Conservation (phyloP, 176 grass and related monocot genomes). For the Olyra latifolia region DNA sequence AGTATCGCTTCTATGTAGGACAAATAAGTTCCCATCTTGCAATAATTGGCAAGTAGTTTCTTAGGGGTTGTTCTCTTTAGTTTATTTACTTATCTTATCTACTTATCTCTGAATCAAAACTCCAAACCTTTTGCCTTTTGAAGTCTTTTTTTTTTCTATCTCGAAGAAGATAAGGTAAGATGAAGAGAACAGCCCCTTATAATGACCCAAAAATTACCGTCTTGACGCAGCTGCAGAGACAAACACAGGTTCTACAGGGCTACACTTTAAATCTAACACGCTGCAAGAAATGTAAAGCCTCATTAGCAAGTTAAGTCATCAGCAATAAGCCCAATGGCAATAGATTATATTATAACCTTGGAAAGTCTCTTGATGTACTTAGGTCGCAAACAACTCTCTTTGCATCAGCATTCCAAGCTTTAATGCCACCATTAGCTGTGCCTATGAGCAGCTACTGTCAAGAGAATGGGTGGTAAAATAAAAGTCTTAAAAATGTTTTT, state of each 20-base stretch:
- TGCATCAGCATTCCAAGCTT: slow-evolving; percentile 99
- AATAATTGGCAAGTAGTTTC: slow-evolving; percentile 17
- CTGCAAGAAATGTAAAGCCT: slow-evolving; percentile 54
- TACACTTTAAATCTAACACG: slow-evolving; percentile 94
- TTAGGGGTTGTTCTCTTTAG: too few relatives aligned
- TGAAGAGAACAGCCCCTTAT: too few relatives aligned
- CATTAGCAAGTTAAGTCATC: slow-evolving; percentile 22
- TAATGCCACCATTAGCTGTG: slow-evolving; percentile 94
- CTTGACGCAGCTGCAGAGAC: slow-evolving; percentile 95
- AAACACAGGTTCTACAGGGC: slow-evolving; percentile 92
- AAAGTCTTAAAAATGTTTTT: slow-evolving; percentile 39
- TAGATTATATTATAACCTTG: slow-evolving; percentile 58
- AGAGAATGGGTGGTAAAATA: slow-evolving; percentile 62
- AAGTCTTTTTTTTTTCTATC: too few relatives aligned
- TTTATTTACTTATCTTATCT: too few relatives aligned
- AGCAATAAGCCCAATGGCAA: background rate
- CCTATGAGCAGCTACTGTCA: slow-evolving; percentile 98
- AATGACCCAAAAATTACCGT: slow-evolving; percentile 54
- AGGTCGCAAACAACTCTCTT: slow-evolving; percentile 95
- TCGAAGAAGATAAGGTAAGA: too few relatives aligned
- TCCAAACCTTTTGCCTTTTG: too few relatives aligned
- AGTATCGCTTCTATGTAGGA: background rate
- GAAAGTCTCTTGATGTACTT: slow-evolving; percentile 85
- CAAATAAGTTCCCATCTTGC: background rate
- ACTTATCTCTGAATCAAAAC: too few relatives aligned